Evolutionary conservation across 495 filamentous ascomycete genomes (phyloP).

Genomic region (Sordaria brevicollis): DNA sequence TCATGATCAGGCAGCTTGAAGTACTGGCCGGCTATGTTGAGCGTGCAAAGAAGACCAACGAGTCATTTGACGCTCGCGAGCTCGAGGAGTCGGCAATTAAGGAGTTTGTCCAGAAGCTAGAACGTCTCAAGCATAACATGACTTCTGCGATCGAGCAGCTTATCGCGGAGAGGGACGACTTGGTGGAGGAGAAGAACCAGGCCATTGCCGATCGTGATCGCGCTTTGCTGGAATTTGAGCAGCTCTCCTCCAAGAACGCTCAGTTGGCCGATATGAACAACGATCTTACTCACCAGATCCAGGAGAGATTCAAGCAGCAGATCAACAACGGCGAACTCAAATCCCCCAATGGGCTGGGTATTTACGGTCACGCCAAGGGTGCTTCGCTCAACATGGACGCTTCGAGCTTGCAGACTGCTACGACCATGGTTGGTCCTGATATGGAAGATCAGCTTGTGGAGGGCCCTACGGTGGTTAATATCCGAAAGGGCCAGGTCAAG

Average conservation of each 20-base stretch:
- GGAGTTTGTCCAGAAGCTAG: constrained; percentile 79
- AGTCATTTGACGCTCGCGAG: constrained; percentile 61
- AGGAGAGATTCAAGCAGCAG: constrained; percentile 80
- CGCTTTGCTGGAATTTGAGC: constrained; percentile 89
- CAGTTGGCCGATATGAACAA: constrained; percentile 92
- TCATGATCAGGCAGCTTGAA: constrained; percentile 85
- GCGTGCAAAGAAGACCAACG: constrained; percentile 60
- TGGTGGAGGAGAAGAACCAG: constrained; percentile 71
- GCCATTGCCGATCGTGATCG: constrained; percentile 78
- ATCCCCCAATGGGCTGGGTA: constrained; percentile 70
- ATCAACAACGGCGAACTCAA: constrained; percentile 44
- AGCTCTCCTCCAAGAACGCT: constrained; percentile 83
- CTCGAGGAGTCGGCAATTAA: constrained; percentile 77
- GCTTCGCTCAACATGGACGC: constrained; percentile 48
- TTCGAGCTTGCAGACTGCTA: constrained; percentile 16
- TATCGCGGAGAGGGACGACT: constrained; percentile 68
- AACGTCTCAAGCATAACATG: constrained; percentile 73
- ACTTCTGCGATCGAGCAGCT: constrained; percentile 72
- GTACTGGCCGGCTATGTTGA: constrained; percentile 60
- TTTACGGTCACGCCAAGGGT: constrained; percentile 68
- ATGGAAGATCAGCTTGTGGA: constrained; percentile 57
- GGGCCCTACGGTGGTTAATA: constrained; percentile 83
- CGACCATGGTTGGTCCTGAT: constrained; percentile 52
- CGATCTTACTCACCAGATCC: constrained; percentile 85
- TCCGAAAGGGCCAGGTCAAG: constrained; percentile 82